These are phyloP conservation scores for Parathielavia hyrcaniae DNA, from an alignment of 495 filamentous ascomycete species.

Conservation along the genomic window DNA sequence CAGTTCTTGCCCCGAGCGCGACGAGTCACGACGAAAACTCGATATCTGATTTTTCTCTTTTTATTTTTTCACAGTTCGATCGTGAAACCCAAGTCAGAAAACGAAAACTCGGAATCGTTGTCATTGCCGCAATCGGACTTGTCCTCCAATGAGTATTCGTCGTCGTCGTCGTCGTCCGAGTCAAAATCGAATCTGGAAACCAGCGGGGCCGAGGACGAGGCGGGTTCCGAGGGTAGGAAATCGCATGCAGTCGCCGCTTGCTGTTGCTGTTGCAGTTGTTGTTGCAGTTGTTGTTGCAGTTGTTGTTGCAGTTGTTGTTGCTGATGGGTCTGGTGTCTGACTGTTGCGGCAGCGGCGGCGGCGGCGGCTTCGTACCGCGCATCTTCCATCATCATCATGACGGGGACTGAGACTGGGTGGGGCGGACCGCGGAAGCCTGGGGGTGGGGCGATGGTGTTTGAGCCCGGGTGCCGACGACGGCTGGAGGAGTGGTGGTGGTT, in stretches of 20 bases:
- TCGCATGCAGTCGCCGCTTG: neutral
- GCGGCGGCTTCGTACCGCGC: neutral
- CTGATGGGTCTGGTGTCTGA: neutral
- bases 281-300: neutral
- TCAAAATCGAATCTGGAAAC: neutral
- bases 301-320: neutral
- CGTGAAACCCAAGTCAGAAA: too few species aligned
- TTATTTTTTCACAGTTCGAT: too few species aligned
- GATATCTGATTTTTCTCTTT: too few species aligned
- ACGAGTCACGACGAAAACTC: too few species aligned
- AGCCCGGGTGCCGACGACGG: neutral
- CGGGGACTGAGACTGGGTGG: too few species aligned
- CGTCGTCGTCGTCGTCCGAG: neutral
- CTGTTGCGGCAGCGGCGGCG: neutral
- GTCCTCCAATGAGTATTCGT: neutral
- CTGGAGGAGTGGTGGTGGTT: neutral
- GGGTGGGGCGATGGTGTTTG: too few species aligned
- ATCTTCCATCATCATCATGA: neutral
- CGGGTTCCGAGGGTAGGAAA: neutral
- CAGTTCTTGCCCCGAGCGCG: too few species aligned
- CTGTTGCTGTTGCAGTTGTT: neutral
- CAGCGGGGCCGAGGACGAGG: neutral
- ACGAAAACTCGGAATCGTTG: neutral
- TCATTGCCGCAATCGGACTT: neutral
- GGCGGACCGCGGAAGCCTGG: too few species aligned